Conservation (phyloP, 176 grass and related monocot genomes). For the Saccharum spontaneum region DNA sequence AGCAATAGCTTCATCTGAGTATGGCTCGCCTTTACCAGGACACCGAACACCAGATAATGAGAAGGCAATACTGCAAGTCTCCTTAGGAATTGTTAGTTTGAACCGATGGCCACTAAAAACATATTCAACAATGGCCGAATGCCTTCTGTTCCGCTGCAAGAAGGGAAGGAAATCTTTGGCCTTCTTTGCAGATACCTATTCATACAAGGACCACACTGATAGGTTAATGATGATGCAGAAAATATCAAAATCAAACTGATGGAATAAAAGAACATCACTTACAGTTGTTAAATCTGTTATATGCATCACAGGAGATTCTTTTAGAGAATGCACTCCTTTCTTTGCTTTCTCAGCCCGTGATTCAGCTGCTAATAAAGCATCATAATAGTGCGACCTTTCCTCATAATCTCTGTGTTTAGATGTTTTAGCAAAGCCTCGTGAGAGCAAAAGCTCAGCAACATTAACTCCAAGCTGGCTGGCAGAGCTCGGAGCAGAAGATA, state of each 20-base stretch:
- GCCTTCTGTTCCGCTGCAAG: conserved; percentile 78
- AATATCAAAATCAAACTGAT: background rate
- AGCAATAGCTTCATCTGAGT: conserved; percentile 92
- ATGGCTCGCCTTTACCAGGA: conserved; percentile 80
- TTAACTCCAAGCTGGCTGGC: conserved; percentile 57
- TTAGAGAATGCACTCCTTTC: conserved; percentile 84
- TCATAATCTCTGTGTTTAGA: conserved; percentile 94
- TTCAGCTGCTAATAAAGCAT: conserved; percentile 83
- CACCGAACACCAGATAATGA: conserved; percentile 95
- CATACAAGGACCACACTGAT: background rate
- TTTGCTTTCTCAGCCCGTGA: conserved; percentile 88
- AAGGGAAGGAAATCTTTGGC: conserved; percentile 96
- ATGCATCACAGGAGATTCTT: conserved; percentile 80
- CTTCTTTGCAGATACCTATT: conserved; percentile 79
- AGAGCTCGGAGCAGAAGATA: conserved; percentile 42
- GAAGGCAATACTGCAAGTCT: conserved; percentile 96
- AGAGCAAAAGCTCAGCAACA: conserved; percentile 83
- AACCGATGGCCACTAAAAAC: conserved; percentile 96
- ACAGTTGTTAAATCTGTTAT: conserved; percentile 89
- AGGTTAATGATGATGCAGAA: background rate
- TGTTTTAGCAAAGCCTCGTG: conserved; percentile 70
- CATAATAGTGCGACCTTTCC: conserved; percentile 91
- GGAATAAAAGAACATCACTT: conserved; percentile 1
- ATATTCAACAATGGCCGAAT: conserved; percentile 89
- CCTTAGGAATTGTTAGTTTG: conserved; percentile 94